Conservation (phyloP, 2,329 filamentous ascomycete genomes). For the Plenodomus lindquistii region DNA sequence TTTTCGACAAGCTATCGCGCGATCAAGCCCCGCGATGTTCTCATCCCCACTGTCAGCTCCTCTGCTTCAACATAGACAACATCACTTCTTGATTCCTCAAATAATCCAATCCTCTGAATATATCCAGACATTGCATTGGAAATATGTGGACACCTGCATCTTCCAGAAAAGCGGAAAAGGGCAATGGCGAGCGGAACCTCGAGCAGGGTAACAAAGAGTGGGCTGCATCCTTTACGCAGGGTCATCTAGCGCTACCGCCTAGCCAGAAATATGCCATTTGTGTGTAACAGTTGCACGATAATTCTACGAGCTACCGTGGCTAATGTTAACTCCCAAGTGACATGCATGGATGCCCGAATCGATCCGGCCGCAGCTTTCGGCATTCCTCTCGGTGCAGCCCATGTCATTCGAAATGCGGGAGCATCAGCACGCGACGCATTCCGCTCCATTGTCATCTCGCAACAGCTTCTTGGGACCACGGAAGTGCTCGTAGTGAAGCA, state of each 20-base stretch:
- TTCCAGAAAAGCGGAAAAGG: not conserved
- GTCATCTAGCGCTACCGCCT: constrained; percentile 68
- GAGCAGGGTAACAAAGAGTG: constrained; percentile 62
- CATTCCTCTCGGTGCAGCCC: constrained; percentile 74
- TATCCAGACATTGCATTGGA: not conserved
- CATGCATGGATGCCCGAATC: constrained; percentile 80
- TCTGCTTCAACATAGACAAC: not conserved
- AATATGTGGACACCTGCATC: not conserved
- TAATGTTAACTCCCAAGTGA: constrained; percentile 53
- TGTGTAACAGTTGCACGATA: constrained; percentile 39
- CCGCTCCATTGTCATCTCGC: constrained; percentile 74
- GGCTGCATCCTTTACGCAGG: constrained; percentile 65
- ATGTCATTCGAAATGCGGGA: constrained; percentile 71
- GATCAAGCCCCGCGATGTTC: constrained; percentile 23
- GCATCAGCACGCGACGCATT: constrained; percentile 70
- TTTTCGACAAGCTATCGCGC: constrained; percentile 5
- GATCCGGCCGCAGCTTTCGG: constrained; percentile 71
- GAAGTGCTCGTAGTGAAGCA: constrained; percentile 78
- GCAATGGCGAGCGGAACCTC: constrained; percentile 57
- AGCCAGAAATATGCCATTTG: constrained; percentile 69
- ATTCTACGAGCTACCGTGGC: not conserved
- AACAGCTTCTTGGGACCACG: constrained; percentile 75
- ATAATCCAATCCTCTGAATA: not conserved
- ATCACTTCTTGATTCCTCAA: not conserved
- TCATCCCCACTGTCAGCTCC: not conserved